Conservation (phyloP, 352 stramenopile species). For the Thraustotheca clavata region DNA sequence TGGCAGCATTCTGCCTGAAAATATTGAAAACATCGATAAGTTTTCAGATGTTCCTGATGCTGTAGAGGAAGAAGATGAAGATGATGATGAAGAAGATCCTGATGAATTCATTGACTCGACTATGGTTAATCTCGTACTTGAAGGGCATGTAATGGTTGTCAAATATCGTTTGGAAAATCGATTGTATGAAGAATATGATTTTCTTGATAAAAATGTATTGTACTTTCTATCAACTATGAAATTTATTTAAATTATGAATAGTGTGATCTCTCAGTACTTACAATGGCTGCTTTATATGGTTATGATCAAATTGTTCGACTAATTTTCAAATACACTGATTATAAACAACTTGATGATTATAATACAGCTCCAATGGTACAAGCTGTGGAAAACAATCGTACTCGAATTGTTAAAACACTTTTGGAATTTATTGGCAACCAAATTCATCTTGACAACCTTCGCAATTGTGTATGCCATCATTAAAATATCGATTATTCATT, state of each 20-base stretch:
- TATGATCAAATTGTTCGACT: slow-evolving; percentile 4
- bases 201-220: neutral
- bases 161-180: neutral
- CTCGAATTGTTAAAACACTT: neutral
- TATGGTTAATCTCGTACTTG: neutral
- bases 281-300: neutral
- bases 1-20: neutral
- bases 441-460: neutral
- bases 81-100: neutral
- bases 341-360: neutral
- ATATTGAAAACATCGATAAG: neutral
- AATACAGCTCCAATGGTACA: neutral
- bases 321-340: neutral
- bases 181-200: neutral
- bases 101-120: neutral
- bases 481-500: neutral
- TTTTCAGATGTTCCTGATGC: neutral
- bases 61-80: slow-evolving; percentile 5
- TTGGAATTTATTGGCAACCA: neutral
- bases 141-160: slow-evolving; percentile 1
- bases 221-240: neutral
- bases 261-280: neutral
- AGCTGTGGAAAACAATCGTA: slow-evolving; percentile 5
- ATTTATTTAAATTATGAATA: neutral
- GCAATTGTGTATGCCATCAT: neutral